Base-by-base conservation (phyloP, 768 basidiomycete species). In the Boletus edulis region DNA sequence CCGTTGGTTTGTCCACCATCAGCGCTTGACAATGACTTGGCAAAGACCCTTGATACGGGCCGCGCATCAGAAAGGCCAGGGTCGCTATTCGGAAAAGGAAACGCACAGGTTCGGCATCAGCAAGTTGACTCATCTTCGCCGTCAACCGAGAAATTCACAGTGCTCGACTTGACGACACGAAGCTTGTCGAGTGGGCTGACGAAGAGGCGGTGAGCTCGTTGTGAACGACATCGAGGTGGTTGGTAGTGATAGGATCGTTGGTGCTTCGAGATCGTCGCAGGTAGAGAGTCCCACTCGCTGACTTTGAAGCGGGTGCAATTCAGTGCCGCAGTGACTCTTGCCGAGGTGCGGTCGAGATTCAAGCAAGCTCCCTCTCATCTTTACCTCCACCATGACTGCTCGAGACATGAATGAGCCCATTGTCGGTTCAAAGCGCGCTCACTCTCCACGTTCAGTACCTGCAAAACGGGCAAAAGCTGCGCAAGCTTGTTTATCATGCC, bases 401-500 rank as follows among this genome's bases (percentile, higher is more conserved):
- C 58, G 50, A 18, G 58, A 64, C 56, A 52, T 57, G 45, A 58
- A 55, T 10, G 65, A 69, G 5, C 65, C 67, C 20, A 27, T 35
- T 15, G 38, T 58, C 15, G 69, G 69, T 29, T 61, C 67, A 37
- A 71, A 71, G 58, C 67, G 69, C 27, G 69, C 65, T 3, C 67
- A 61, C 43, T 71, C 69, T n/a, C 69, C 69, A 2, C 69, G 70
- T 29, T 27, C 58, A 32, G 46, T 58, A 3, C 65, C 72, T 29
- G 54, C 70, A 35, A 78, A 77, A 57, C 67, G 77, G 48, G 70
- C 74, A 20, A 78, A 78, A 55, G 73, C 77, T 0, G 68, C 73
- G 9, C 76, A 78, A 56, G 78, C 78, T 2, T 80, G 78, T 57
- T 54, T 74, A 4, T 73, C 75, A 24, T 80, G 78, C 54, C 68